Evolutionary conservation across 2,329 filamentous ascomycete species (phyloP).

Genomic region (Scopulariopsis brevicaulis): DNA sequence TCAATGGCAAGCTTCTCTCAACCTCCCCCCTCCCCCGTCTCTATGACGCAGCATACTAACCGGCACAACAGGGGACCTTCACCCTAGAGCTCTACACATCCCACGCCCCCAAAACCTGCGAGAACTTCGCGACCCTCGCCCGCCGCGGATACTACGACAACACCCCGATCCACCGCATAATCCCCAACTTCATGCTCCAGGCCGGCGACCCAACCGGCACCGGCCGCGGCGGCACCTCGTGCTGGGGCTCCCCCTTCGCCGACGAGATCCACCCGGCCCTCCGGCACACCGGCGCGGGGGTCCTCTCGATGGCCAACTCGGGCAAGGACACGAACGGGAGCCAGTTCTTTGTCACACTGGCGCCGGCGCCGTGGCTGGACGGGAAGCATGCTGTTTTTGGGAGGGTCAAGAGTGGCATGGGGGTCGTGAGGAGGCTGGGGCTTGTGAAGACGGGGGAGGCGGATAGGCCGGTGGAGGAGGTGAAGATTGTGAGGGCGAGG

Average conservation of each 20-base stretch:
- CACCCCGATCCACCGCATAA: slow-evolving; percentile 86
- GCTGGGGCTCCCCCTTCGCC: slow-evolving; percentile 88
- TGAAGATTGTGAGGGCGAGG: slow-evolving; percentile 66
- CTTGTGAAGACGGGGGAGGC: slow-evolving; percentile 72
- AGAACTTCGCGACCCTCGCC: slow-evolving; percentile 75
- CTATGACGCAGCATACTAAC: not conserved
- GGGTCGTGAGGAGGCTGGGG: slow-evolving; percentile 78
- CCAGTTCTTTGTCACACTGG: slow-evolving; percentile 93
- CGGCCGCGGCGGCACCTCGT: slow-evolving; percentile 75
- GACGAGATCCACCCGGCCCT: slow-evolving; percentile 74
- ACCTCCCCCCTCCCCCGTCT: not conserved
- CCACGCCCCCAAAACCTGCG: slow-evolving; percentile 83
- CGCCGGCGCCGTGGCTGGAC: slow-evolving; percentile 91
- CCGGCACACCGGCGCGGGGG: slow-evolving; percentile 85
- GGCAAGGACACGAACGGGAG: slow-evolving; percentile 89
- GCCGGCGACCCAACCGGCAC: slow-evolving; percentile 91
- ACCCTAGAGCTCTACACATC: slow-evolving; percentile 79
- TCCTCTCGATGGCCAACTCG: slow-evolving; percentile 95
- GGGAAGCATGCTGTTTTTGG: slow-evolving; percentile 97
- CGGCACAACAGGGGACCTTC: slow-evolving; percentile 56
- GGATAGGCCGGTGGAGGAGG: slow-evolving; percentile 70
- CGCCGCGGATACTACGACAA: slow-evolving; percentile 79
- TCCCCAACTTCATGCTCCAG: slow-evolving; percentile 94
- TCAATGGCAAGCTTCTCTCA: slow-evolving; percentile 55
- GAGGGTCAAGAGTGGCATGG: slow-evolving; percentile 72